A percentile compares a stretch with the other conserved stretches of the same genome.
Evolutionary conservation across 2,329 filamentous ascomycete genomes (phyloP).

Genomic region (Diaporthe ilicicola): DNA sequence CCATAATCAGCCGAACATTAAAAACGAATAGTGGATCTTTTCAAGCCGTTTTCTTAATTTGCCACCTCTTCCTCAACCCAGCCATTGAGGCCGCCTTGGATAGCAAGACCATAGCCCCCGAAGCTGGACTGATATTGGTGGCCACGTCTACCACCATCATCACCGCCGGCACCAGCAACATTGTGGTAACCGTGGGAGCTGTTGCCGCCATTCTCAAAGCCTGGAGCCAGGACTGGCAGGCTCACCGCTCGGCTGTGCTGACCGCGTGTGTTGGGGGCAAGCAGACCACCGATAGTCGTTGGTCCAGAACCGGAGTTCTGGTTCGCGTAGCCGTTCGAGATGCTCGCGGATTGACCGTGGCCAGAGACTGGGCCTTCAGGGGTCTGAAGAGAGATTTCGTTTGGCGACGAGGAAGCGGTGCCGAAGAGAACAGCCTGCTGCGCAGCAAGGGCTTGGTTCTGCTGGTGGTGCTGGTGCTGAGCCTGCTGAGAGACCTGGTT

Average conservation of each 20-base stretch:
- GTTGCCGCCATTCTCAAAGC: conserved; percentile 67
- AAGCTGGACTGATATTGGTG: conserved; percentile 74
- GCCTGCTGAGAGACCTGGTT: conserved; percentile 80
- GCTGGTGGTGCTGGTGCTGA: conserved; percentile 73
- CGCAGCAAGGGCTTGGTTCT: conserved; percentile 74
- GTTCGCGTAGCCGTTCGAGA: conserved; percentile 69
- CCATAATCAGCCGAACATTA: conserved; percentile 37
- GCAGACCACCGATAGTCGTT: conserved; percentile 78
- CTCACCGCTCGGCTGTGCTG: conserved; percentile 86
- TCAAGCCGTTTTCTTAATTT: conserved; percentile 52
- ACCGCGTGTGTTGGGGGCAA: conserved; percentile 74
- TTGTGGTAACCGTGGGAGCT: conserved; percentile 56
- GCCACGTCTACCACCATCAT: conserved; percentile 65
- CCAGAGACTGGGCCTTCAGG: conserved; percentile 68
- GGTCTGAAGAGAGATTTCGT: conserved; percentile 65
- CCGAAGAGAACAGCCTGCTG: conserved; percentile 87
- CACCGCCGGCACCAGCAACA: conserved; percentile 46
- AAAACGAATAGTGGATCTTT: conserved; percentile 36
- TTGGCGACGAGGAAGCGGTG: conserved; percentile 69
- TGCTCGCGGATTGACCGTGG: conserved; percentile 73
- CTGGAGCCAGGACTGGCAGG: conserved; percentile 75
- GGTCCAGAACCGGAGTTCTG: conserved; percentile 63
- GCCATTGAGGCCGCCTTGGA: conserved; percentile 70
- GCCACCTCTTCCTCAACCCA: conserved; percentile 74
- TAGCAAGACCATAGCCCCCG: conserved; percentile 68